Conservation (phyloP, 768 basidiomycete species). For the Rhodotorula diobovata region DNA sequence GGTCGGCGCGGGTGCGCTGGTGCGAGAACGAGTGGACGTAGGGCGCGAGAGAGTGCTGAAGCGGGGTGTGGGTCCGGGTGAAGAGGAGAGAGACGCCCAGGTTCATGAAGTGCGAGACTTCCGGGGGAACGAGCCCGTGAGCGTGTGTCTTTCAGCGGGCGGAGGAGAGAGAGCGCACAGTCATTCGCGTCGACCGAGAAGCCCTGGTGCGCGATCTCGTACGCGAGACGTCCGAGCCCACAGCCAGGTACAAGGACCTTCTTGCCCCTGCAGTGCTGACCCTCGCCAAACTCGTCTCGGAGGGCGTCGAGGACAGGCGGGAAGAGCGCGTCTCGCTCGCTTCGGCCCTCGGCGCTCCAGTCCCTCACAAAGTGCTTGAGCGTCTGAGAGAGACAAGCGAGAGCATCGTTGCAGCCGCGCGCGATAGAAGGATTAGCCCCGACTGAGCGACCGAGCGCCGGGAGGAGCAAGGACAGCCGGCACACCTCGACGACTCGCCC, state of each 20-base stretch:
- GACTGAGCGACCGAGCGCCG: background rate
- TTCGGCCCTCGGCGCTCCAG: conserved; percentile 60
- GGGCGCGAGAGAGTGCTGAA: conserved; percentile 59
- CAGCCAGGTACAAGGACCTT: conserved; percentile 62
- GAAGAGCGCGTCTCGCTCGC: conserved; percentile 59
- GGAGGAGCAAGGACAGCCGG: too few species aligned
- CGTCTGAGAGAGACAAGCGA: conserved; percentile 48
- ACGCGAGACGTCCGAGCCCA: conserved; percentile 63
- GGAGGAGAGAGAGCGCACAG: background rate
- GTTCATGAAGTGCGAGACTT: conserved; percentile 62
- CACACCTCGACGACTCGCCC: conserved; percentile 32
- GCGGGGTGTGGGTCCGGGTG: conserved; percentile 49
- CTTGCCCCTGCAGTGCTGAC: conserved; percentile 43
- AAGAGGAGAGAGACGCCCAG: conserved; percentile 60
- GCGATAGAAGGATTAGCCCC: background rate
- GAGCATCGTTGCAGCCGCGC: background rate
- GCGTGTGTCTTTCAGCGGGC: too few species aligned
- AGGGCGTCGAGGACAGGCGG: conserved; percentile 58
- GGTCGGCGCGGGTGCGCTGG: conserved; percentile 54
- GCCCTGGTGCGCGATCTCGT: conserved; percentile 62
- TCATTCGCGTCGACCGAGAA: conserved; percentile 14
- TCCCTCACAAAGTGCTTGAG: conserved; percentile 68
- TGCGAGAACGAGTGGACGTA: conserved; percentile 69
- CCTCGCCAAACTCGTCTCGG: conserved; percentile 39
- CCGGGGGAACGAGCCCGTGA: background rate